phyloP scores from a whole-genome alignment of 345 rosid species.

The Pugionium cornutum region DNA sequence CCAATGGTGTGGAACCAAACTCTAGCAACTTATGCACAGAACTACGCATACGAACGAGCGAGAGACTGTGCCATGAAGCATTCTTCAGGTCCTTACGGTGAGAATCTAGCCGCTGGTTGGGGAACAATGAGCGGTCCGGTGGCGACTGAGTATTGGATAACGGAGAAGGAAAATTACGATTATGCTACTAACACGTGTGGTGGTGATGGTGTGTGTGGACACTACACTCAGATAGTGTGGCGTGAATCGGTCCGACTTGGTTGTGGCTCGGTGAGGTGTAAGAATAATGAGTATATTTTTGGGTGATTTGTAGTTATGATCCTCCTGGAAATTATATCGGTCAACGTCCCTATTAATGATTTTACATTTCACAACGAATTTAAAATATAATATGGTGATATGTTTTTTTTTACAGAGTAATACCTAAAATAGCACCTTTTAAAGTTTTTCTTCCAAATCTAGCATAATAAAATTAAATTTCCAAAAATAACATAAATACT shows the following conservation, averaged over 20 bases:
- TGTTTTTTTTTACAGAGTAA: too few relatives aligned
- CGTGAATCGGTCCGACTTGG: slow-evolving; percentile 54
- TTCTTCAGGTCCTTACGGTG: slow-evolving; percentile 55
- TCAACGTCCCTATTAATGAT: slow-evolving; percentile 45
- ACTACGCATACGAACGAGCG: slow-evolving; percentile 37
- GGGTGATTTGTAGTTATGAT: slow-evolving; percentile 61
- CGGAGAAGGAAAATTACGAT: slow-evolving; percentile 53
- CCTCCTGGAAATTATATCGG: slow-evolving; percentile 56
- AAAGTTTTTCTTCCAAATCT: too few relatives aligned
- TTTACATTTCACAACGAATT: background rate
- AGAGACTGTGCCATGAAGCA: slow-evolving; percentile 49
- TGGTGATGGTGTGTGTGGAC: slow-evolving; percentile 50
- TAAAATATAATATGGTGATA: background rate
- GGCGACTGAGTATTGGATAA: slow-evolving; percentile 59
- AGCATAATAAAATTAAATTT: too few relatives aligned
- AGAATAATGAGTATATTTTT: slow-evolving; percentile 49
- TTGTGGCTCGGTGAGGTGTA: slow-evolving; percentile 63
- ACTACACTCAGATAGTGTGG: slow-evolving; percentile 76
- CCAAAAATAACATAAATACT: too few relatives aligned
- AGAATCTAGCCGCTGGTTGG: slow-evolving; percentile 54
- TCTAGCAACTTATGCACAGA: slow-evolving; percentile 47
- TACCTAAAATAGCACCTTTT: too few relatives aligned
- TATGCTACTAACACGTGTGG: slow-evolving; percentile 47
- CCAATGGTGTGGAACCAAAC: slow-evolving; percentile 50
- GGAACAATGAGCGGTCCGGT: slow-evolving; percentile 40